Evolutionary conservation across 78 protist genomes (phyloP).

Genomic region (Tieghemostelium lacteum): DNA sequence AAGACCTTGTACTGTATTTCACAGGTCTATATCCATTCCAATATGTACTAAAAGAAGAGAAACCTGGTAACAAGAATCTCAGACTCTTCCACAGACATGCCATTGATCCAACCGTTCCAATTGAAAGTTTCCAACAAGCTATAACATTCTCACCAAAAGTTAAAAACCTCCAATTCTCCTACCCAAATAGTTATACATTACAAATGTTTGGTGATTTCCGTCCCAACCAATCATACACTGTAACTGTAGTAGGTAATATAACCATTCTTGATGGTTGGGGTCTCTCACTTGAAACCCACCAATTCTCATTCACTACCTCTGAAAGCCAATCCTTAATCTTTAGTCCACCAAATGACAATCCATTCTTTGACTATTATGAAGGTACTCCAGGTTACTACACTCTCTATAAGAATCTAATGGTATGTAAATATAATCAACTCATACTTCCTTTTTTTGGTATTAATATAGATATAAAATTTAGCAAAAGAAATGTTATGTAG

Average conservation of each 20-base stretch:
- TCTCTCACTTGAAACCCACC: no score
- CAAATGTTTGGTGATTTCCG: not conserved
- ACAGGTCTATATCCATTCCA: constrained; percentile 27
- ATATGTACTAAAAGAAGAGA: not conserved
- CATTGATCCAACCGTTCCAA: not conserved
- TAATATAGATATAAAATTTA: no score
- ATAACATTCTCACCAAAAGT: not conserved
- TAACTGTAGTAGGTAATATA: not conserved
- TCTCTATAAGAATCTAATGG: no score
- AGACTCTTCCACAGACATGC: constrained; percentile 29
- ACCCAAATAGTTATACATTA: not conserved
- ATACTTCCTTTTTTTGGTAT: no score
- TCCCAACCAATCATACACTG: not conserved
- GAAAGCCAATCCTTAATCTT: no score
- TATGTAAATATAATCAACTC: no score
- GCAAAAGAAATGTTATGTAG: not conserved
- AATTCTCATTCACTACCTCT: no score
- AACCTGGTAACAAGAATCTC: not conserved
- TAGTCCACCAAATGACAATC: no score
- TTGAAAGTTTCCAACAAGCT: not conserved
- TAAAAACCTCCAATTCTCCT: not conserved
- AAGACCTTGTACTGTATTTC: not conserved
- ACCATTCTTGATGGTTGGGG: not conserved
- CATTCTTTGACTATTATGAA: not conserved
- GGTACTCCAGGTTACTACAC: no score